Conservation (phyloP, 2,329 filamentous ascomycete genomes). For the Scedosporium aurantiacum region DNA sequence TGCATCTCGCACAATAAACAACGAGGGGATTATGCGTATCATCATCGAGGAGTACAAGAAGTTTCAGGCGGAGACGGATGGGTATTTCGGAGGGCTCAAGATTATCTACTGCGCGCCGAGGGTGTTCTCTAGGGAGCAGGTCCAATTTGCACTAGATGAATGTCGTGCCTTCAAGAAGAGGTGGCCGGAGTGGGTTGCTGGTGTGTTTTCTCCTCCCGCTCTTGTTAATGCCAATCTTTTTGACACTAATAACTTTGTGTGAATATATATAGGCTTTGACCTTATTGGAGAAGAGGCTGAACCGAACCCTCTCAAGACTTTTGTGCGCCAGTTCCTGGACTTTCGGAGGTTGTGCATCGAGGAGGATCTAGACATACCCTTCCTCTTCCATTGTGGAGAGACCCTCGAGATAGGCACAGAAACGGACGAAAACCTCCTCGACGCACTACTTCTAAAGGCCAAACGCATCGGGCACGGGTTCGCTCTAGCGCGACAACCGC, state of each 20-base stretch:
- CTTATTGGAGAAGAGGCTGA: slow-evolving; percentile 57
- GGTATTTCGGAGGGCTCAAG: slow-evolving; percentile 53
- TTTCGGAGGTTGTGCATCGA: slow-evolving; percentile 42
- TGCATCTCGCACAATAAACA: slow-evolving; percentile 39
- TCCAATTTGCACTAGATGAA: slow-evolving; percentile 44
- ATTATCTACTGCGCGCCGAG: slow-evolving; percentile 62
- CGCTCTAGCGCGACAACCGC: slow-evolving; percentile 54
- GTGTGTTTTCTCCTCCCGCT: slow-evolving; percentile 25
- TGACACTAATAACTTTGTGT: slow-evolving; percentile 3
- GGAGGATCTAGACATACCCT: slow-evolving; percentile 48
- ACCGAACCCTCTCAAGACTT: slow-evolving; percentile 46
- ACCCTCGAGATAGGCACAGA: slow-evolving; percentile 56
- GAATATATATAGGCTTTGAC: slow-evolving; percentile 44
- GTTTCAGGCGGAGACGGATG: slow-evolving; percentile 28
- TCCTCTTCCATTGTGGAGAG: slow-evolving; percentile 69
- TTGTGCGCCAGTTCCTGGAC: slow-evolving; percentile 41
- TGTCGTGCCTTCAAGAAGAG: slow-evolving; percentile 48
- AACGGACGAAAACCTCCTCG: slow-evolving; percentile 56
- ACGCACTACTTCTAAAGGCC: slow-evolving; percentile 53
- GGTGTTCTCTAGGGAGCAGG: slow-evolving; percentile 37
- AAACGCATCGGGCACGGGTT: slow-evolving; percentile 68
- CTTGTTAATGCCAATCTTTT: background rate
- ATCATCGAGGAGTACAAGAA: slow-evolving; percentile 42
- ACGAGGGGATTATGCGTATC: slow-evolving; percentile 48
- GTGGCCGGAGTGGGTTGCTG: slow-evolving; percentile 51